A percentile compares a stretch with the other conserved stretches of the same genome.
phyloP scores from a whole-genome alignment of 2,329 filamentous ascomycete species.

The Colletotrichum eremochloae region DNA sequence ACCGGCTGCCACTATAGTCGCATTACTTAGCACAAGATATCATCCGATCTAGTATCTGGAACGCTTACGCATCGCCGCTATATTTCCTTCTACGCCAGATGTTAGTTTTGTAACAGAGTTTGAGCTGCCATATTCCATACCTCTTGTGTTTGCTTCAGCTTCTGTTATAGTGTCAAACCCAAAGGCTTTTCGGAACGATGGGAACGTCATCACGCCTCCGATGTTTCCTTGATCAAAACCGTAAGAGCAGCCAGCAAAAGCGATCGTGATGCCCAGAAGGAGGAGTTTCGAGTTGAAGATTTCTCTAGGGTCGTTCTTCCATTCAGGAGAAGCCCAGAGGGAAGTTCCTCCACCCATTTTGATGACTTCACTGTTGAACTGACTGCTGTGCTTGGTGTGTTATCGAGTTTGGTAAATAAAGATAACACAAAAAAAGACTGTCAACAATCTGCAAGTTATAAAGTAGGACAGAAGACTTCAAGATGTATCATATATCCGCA shows the following conservation, averaged over 20 bases:
- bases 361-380: neutral
- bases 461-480: neutral
- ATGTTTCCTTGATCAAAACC: conserved; percentile 57
- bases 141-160: conserved; percentile 47
- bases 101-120: no score
- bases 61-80: conserved; percentile 50
- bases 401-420: neutral
- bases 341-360: conserved; percentile 55
- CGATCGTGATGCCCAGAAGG: conserved; percentile 50
- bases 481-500: conserved; percentile 32
- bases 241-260: conserved; percentile 55
- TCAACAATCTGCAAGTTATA: neutral
- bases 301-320: conserved; percentile 51
- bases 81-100: conserved; percentile 45
- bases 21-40: conserved; percentile 26
- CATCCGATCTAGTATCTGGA: neutral
- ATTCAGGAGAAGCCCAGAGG: conserved; percentile 54
- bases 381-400: neutral
- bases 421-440: neutral
- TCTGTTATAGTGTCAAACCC: conserved; percentile 49
- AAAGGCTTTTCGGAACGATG: conserved; percentile 53
- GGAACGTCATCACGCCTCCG: conserved; percentile 53
- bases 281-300: conserved; percentile 54
- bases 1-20: conserved; percentile 50
- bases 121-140: neutral